Evolutionary conservation across 192 early-diverging fungal species (phyloP), one percentile per base, ranked within the genome.

Genomic region (Coemansia sp.): DNA sequence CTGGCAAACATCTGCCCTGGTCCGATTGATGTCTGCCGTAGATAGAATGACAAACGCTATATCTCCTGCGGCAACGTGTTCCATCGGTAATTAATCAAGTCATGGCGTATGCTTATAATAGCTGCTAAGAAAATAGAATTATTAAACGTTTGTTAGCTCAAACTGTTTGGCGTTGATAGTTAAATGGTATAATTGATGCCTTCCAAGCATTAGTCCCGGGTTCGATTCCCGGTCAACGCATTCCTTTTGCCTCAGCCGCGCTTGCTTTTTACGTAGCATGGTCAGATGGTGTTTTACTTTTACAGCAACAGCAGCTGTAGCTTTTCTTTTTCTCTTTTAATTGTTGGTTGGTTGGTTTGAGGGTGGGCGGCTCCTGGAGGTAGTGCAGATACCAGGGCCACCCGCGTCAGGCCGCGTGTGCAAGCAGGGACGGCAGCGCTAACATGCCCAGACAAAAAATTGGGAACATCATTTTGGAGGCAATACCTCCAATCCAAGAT

Each of bases 141-240:
- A 26, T 26, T 26, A 26, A 26, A 26, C 26, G 26, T 2, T 26
- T 26, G 26, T 26, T 26, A 5, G 44, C 44, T 17, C 12, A 21
- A 21, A 21, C 21, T 21, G 21, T 21, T 1, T 1, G 2, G 79
- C 84, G 77, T 61, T 62, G 80, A 67, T 86, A 74, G 84, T 85
- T 85, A 81, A 87, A 74, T 79, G 87, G 87, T 86, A 89, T 83
- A 89, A 89, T 86, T 79, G 83, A 83, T 79, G 87, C 87, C 82
- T 89, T 84, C 87, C 87, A 89, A 87, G 87, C 87, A 79, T 83
- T 81, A 83, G 87, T 86, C 86, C 86, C 84, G 87, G 83, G 87
- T 89, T 89, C 88, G 86, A 89, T 88, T 88, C 87, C 82, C 87
- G 84, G 87, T 72, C 82, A 68, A 68, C 82, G 85, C 85, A 87